Conservation (phyloP, 176 grass and related monocot genomes). For the Triticum turgidum region DNA sequence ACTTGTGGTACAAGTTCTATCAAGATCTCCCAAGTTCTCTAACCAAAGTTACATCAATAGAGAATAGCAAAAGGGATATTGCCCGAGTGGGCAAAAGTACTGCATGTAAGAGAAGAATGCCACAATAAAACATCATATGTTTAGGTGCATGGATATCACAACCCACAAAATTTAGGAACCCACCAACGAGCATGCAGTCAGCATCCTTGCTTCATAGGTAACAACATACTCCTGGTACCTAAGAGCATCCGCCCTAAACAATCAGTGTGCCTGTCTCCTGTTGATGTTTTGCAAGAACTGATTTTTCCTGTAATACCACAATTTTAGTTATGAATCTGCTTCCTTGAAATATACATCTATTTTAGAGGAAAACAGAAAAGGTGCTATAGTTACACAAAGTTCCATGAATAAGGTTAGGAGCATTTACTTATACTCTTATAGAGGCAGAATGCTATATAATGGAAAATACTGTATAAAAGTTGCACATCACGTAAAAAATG, state of each 20-base stretch:
- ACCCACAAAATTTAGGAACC: no score
- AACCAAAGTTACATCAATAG: background rate
- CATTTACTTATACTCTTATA: background rate
- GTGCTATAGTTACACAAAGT: background rate
- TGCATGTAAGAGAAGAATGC: no score
- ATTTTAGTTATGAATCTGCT: background rate
- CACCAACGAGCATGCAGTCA: no score
- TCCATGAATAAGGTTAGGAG: background rate
- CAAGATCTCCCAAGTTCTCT: background rate
- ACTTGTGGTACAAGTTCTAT: no score
- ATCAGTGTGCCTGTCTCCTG: conserved; percentile 47
- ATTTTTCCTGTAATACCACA: conserved; percentile 41
- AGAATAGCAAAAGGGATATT: no score
- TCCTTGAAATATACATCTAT: background rate
- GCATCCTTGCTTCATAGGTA: no score
- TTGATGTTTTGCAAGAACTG: conserved; percentile 31
- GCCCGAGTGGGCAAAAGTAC: no score
- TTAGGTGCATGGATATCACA: no score
- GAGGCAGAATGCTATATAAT: no score
- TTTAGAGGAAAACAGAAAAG: background rate
- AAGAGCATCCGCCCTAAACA: conserved; percentile 50
- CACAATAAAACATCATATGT: no score
- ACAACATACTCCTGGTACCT: background rate
- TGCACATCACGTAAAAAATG: background rate
- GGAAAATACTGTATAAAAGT: background rate